Base-by-base conservation (phyloP, 2,329 filamentous ascomycete species). In the Cytospora piceae region DNA sequence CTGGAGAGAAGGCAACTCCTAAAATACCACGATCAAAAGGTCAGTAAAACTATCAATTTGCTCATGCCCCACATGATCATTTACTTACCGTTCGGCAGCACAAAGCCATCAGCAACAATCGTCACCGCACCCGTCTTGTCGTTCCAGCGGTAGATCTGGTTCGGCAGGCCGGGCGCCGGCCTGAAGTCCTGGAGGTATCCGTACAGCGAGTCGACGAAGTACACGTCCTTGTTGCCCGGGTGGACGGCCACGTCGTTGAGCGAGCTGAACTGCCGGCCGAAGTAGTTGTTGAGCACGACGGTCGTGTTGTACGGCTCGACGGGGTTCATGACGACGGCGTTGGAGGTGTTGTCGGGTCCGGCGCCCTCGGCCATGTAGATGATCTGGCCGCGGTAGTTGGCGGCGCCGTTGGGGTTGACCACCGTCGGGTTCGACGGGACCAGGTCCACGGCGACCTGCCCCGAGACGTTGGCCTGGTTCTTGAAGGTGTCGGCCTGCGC, bases 121-220 rank as follows among this genome's bases (percentile, higher is more conserved):
- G 80, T 79, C 4, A 88, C 74, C 0, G 82, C 81, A 0, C 82
- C 82, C 0, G 81, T 86, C 0, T 67, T 70, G 1, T 81, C 79
- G 54, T 85, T 80, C 55, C 83, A 82, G 2, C 85, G 80, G 72
- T 89, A 89, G 0, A 88, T 84, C 70, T 89, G 86, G 65, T 82
- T 83, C 5, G 79, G 83, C 14, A 88, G 72, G 0, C 80, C 81
- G 0, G 85, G 85, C 7, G 73, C 69, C 0, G 82, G 82, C 0
- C 86, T 79, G 70, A 89, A 88, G 29, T 84, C 78, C 71, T 89
- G 86, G 52, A 84, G 77, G 67, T 79, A 84, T 3, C 85, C 87
- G 69, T 89, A 89, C 9, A 82, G 78, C 0, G 84, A 82, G 65
- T 90, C 87, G 1, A 86, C 89, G 70, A 90, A 89, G 77, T 87